Evolutionary conservation across 805 yeast genomes (phyloP).

Genomic region (Cyberlindnera bimundalis): DNA sequence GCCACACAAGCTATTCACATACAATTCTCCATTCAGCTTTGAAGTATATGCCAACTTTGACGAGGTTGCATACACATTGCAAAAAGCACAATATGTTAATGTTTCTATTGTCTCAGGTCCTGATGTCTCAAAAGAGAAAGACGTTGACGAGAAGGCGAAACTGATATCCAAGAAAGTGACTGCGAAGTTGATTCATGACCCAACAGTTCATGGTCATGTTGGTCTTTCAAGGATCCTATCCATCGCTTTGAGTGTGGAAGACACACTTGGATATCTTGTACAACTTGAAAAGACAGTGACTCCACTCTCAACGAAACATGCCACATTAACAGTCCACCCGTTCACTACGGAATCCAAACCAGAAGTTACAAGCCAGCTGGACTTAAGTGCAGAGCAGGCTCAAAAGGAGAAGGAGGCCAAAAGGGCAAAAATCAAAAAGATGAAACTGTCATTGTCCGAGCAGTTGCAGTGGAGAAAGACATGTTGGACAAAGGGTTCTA

Average conservation of each 20-base stretch:
- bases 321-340: slow-evolving; percentile 52
- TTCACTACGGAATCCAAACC: slow-evolving; percentile 37
- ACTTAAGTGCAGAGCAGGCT: slow-evolving; percentile 22
- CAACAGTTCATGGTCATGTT: slow-evolving; percentile 36
- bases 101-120: slow-evolving; percentile 56
- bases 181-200: slow-evolving; percentile 46
- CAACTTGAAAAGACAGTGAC: slow-evolving; percentile 43
- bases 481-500: slow-evolving; percentile 48
- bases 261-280: slow-evolving; percentile 49
- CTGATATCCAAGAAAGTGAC: slow-evolving; percentile 30
- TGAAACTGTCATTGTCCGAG: slow-evolving; percentile 23
- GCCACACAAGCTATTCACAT: slow-evolving; percentile 44
- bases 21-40: slow-evolving; percentile 27
- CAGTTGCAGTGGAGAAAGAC: slow-evolving; percentile 23
- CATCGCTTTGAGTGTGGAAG: slow-evolving; percentile 50
- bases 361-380: slow-evolving; percentile 30
- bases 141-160: slow-evolving; percentile 11
- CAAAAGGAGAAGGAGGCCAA: slow-evolving; percentile 22
- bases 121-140: slow-evolving; percentile 24
- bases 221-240: slow-evolving; percentile 55
- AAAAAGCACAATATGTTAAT: slow-evolving; percentile 41
- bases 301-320: slow-evolving; percentile 31
- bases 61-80: slow-evolving; percentile 35
- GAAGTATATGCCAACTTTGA: slow-evolving; percentile 45
- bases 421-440: slow-evolving; percentile 19